Conservation (phyloP, 306 rosid genomes). For the Ceratonia siliqua region DNA sequence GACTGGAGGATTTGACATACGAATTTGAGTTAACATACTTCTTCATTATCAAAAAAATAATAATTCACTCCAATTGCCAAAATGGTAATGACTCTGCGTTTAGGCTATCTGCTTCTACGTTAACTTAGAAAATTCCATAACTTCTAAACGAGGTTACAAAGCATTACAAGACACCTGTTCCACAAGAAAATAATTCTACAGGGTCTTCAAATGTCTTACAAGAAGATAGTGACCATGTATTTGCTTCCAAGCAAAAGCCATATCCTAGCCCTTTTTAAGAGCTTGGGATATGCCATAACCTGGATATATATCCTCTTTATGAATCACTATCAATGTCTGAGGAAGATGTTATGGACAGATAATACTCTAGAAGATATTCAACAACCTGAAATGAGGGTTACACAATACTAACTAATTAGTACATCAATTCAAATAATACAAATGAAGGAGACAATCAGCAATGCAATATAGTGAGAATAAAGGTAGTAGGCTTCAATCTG, state of each 20-base stretch:
- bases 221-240: constrained; percentile 3
- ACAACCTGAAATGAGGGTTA: constrained; percentile 55
- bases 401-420: not conserved
- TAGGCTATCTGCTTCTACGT: no score
- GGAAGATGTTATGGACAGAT: constrained; percentile 38
- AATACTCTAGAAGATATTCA: constrained; percentile 60
- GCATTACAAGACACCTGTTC: not conserved
- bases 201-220: constrained; percentile 7
- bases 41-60: no score
- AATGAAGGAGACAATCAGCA: not conserved
- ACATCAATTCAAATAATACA: not conserved
- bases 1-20: no score
- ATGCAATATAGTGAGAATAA: not conserved
- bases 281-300: constrained; percentile 54
- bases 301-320: constrained; percentile 48
- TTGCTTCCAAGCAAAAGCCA: constrained; percentile 17
- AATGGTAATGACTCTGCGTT: no score
- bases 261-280: constrained; percentile 19
- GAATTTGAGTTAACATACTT: no score
- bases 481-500: constrained; percentile 10
- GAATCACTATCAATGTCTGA: constrained; percentile 86
- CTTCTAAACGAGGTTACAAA: no score
- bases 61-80: no score
- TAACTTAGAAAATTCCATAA: no score
- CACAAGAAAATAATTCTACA: not conserved